Percentiles rank a stretch among this genome's conserved stretches.
Conservation (phyloP, 129 eudicot species). For the Arctium lappa region DNA sequence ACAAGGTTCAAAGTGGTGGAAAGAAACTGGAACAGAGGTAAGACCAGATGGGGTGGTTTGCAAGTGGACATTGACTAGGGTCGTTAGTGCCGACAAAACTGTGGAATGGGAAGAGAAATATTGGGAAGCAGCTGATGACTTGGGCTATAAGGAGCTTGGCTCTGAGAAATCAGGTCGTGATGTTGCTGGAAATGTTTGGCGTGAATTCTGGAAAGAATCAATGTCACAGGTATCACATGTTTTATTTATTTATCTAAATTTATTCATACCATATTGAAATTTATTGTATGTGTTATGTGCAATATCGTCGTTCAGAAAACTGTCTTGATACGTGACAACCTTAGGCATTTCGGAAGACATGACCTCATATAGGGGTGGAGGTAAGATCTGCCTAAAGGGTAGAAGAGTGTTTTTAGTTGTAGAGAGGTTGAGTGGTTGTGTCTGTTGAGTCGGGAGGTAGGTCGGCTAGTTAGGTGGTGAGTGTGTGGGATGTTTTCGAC, state of each 20-base stretch:
- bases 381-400: no score
- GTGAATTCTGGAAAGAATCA: constrained; percentile 88
- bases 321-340: neutral
- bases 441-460: no score
- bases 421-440: no score
- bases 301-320: neutral
- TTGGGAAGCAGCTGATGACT: constrained; percentile 94
- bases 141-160: constrained; percentile 85
- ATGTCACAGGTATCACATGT: constrained; percentile 61
- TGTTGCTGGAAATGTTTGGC: constrained; percentile 89
- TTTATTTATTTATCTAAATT: neutral
- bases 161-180: constrained; percentile 98
- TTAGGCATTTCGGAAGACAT: no score
- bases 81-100: constrained; percentile 68
- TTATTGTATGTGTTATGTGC: neutral
- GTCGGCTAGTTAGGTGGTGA: no score
- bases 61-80: constrained; percentile 83
- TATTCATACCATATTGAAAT: neutral
- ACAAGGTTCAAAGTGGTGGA: constrained; percentile 94
- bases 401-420: no score
- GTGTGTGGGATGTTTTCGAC: no score
- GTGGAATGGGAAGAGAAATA: constrained; percentile 93
- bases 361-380: no score
- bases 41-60: constrained; percentile 85
- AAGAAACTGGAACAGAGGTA: constrained; percentile 68